Conservation (phyloP, 352 stramenopile genomes). For the Phytophthora podocarpi region DNA sequence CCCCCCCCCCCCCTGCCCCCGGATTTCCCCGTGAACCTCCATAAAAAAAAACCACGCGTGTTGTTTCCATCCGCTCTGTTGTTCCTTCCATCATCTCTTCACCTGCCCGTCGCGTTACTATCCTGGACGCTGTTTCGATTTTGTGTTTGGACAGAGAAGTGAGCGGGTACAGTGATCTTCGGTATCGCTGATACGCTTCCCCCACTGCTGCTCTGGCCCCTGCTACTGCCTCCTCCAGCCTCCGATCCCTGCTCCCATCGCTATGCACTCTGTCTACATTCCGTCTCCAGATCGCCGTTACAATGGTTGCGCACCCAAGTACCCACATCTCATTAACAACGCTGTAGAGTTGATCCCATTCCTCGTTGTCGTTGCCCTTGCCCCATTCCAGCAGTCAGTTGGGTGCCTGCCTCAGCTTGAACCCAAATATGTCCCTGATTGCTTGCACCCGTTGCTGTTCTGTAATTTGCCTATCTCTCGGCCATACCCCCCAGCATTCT, state of each 20-base stretch:
- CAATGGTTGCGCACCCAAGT: neutral
- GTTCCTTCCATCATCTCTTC: no score
- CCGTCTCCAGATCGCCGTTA: neutral
- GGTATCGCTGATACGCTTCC: no score
- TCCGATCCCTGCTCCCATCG: neutral
- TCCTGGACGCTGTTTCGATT: no score
- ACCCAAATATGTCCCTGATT: neutral
- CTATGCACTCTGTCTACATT: neutral
- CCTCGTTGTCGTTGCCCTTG: neutral
- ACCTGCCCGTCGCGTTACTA: no score
- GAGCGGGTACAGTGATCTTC: no score
- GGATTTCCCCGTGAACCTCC: neutral
- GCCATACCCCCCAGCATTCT: neutral
- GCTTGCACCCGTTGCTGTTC: neutral
- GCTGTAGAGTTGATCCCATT: neutral
- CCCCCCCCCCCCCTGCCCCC: neutral
- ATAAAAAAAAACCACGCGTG: constrained; percentile 3
- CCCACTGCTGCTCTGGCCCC: no score
- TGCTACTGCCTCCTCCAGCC: no score
- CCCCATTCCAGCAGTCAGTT: neutral
- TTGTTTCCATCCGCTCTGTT: no score
- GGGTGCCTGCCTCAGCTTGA: neutral
- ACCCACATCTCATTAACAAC: neutral
- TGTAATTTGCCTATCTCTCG: no score
- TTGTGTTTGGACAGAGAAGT: neutral